These are phyloP conservation scores for Rhizophora apiculata DNA, from an alignment of 345 rosid species.

Conservation along the genomic window DNA sequence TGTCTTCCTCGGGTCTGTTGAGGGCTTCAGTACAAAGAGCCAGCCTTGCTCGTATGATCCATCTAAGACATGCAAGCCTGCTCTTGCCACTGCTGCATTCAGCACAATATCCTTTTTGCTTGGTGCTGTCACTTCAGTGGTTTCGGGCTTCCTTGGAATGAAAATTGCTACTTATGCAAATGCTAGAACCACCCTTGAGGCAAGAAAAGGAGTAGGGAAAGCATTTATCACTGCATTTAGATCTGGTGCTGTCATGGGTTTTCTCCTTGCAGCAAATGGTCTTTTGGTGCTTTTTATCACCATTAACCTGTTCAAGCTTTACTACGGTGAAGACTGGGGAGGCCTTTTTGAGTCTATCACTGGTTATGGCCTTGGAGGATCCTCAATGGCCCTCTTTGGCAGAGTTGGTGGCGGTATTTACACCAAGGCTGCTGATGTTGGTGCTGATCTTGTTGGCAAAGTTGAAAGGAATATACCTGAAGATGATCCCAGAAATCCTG, in stretches of 20 bases:
- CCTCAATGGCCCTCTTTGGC: slow-evolving; percentile 84
- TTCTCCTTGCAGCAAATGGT: slow-evolving; percentile 81
- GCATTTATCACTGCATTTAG: slow-evolving; percentile 75
- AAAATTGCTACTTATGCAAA: slow-evolving; percentile 90
- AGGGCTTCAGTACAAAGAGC: slow-evolving; percentile 43
- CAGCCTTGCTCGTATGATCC: slow-evolving; percentile 67
- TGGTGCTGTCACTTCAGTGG: slow-evolving; percentile 68
- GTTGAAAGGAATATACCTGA: slow-evolving; percentile 80
- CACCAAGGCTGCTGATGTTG: slow-evolving; percentile 86
- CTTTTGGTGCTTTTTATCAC: slow-evolving; percentile 65
- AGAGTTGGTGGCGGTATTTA: slow-evolving; percentile 87
- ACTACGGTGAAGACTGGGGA: slow-evolving; percentile 78
- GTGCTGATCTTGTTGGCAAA: slow-evolving; percentile 90
- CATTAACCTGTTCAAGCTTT: slow-evolving; percentile 66
- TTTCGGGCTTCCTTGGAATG: slow-evolving; percentile 93
- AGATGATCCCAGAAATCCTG: slow-evolving; percentile 83
- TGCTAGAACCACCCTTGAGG: slow-evolving; percentile 87
- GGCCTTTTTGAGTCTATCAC: slow-evolving; percentile 82
- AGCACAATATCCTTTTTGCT: slow-evolving; percentile 73
- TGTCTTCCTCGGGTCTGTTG: slow-evolving; percentile 30
- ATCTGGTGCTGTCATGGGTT: slow-evolving; percentile 83
- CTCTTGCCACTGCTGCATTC: slow-evolving; percentile 78
- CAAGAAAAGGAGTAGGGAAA: slow-evolving; percentile 86
- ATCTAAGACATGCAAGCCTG: slow-evolving; percentile 65
- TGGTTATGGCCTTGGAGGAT: slow-evolving; percentile 87